phyloP scores from a whole-genome alignment of 768 basidiomycete genomes.

The Termitomyces sp. region DNA sequence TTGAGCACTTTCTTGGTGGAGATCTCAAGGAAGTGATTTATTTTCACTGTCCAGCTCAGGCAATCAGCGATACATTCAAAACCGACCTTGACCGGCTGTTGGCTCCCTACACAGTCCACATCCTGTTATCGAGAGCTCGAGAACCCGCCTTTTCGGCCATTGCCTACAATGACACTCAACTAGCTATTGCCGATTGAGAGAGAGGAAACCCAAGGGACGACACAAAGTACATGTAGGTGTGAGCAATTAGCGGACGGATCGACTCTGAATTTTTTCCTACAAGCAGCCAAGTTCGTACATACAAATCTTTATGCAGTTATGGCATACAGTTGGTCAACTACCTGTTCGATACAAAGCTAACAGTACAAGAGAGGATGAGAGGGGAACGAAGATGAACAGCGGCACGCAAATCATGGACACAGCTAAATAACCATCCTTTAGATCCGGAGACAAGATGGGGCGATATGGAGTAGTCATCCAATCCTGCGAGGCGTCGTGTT shows the following conservation, averaged over 20 bases:
- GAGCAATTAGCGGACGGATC: neutral
- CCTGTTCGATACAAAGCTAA: constrained; percentile 14
- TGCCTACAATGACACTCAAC: neutral
- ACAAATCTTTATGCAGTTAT: constrained; percentile 6
- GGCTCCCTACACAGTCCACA: constrained; percentile 8
- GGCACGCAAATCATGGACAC: constrained; percentile 1
- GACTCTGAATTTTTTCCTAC: neutral
- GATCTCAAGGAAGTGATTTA: constrained; percentile 10
- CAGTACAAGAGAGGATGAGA: constrained; percentile 2
- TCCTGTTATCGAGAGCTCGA: constrained; percentile 5
- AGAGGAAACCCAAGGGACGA: neutral
- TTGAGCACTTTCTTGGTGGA: constrained; percentile 2
- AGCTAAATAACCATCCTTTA: constrained; percentile 6
- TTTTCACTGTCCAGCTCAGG: constrained; percentile 6
- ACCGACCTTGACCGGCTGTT: constrained; percentile 8
- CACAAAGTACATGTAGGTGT: neutral
- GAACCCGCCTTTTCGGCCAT: neutral
- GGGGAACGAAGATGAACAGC: constrained; percentile 14
- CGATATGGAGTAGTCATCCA: constrained; percentile 3
- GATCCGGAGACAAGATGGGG: neutral
- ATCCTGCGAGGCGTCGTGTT: constrained; percentile 22
- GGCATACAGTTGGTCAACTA: constrained; percentile 9
- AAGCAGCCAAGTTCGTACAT: constrained; percentile 1
- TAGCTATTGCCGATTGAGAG: neutral
- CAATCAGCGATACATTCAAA: constrained; percentile 8